Evolutionary conservation across 306 rosid species (phyloP), one percentile per base, ranked within the genome.

Genomic region (Citrullus colocynthis): DNA sequence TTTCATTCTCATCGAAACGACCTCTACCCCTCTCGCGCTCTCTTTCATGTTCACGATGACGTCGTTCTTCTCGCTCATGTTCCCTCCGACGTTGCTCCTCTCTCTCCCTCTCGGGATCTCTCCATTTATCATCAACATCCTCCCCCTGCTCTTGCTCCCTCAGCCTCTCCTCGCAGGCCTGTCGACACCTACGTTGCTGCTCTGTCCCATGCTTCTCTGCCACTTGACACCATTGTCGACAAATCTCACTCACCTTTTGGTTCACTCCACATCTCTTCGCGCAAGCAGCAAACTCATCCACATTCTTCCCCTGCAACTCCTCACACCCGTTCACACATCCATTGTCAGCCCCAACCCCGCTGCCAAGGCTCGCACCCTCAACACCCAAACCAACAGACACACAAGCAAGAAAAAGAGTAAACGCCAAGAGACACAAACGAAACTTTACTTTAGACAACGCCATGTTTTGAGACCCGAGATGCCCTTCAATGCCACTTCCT

Each of bases 41-140:
- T 28, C 77, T 45, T 32, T 73, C 77, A 9, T 24, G 57, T 15
- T 73, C 77, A 28, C 14, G 20, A 10, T 18, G 65, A 17, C 63
- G 78, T 41, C 74, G 14, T n/a, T 81, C 74, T n/a, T 71, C 59
- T 12, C 39, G 81, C 10, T 78, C 81, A 16, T 58, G 74, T 57
- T 64, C 75, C 17, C 75, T 39, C 12, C 41, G 78, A 44, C 78
- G 64, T 20, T 57, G 72, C 41, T 73, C 77, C 55, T 51, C 59
- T 20, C 77, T 48, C 60, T 49, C 77, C 1, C 76, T 54, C 49
- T 72, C 75, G 49, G 70, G 69, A 30, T 72, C 75, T 20, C 48
- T 16, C n/a, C 51, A 14, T 18, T n/a, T 15, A 20, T 55, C 78
- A 1, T 18, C 32, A 4, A 34, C 21, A 0, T 16, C 65, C 52